These are phyloP conservation scores for Solanum tarapatanum DNA, from an alignment of 257 asterid species.

Conservation along the genomic window DNA sequence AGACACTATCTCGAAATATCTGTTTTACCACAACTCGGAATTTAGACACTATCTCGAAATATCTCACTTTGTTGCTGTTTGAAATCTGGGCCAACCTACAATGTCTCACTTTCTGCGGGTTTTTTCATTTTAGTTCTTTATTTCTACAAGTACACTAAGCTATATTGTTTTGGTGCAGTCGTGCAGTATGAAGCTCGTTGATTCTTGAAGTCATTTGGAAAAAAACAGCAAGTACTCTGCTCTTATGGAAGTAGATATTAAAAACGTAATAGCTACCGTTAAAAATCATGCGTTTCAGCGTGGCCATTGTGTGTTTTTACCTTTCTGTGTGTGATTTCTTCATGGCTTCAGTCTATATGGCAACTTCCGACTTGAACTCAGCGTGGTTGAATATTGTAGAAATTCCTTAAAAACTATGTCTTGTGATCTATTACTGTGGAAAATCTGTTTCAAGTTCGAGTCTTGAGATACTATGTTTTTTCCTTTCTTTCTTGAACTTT, in stretches of 20 bases:
- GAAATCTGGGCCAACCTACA: not conserved
- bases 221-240: not conserved
- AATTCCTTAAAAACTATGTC: not conserved
- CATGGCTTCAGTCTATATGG: not conserved
- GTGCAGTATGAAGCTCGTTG: constrained; percentile 9
- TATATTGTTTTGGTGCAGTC: not conserved
- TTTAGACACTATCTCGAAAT: no score
- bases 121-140: not conserved
- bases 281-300: not conserved
- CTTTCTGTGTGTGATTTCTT: not conserved
- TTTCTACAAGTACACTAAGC: not conserved
- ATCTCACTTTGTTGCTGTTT: not conserved
- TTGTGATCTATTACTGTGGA: not conserved
- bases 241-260: not conserved
- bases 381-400: not conserved
- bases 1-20: no score
- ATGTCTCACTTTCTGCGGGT: not conserved
- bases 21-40: not conserved
- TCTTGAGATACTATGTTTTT: not conserved
- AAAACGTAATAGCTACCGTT: not conserved
- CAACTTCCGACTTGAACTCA: not conserved
- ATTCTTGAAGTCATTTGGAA: not conserved
- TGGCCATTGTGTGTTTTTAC: not conserved
- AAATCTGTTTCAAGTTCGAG: not conserved
- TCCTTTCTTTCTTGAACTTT: not conserved